Base-by-base conservation (phyloP, 2,329 filamentous ascomycete genomes). In the Didymella pinodella region DNA sequence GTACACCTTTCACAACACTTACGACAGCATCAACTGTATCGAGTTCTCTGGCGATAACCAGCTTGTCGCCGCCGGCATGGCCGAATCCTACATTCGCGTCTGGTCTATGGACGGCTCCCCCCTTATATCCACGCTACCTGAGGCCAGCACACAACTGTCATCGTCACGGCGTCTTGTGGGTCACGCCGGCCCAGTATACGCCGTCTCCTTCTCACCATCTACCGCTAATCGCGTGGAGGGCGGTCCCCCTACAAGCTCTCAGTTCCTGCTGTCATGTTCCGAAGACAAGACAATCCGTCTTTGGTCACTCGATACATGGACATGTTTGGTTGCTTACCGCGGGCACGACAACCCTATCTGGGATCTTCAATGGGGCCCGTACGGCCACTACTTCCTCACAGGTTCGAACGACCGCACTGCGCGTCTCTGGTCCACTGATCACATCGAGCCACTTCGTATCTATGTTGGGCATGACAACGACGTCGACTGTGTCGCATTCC, bases 1-100 rank as follows among this genome's bases (percentile, higher is more conserved):
- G 91, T 97, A 96, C 75, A 99, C 95, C 0, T 97, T 98, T 73
- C 95, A 99, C 81, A 99, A 99, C 77, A 96, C 92, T 0, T 89
- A 93, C 63, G 93, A 96, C 77, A 94, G 91, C 55, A 86, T 97
- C 59, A 93, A 92, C n/a, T 96, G 91, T 73, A 87, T 98, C 74
- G 94, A 98, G 71, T 97, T 99, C 73, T 97, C 94, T 0, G 91
- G 94, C 53, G 95, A 99, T 73, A 90, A 92, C 63, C 85, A 89
- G 65, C 85, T 98, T 28, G 91, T 95, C 36, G 95, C 95, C 25
- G 91, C 89, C 22, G 96, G 95, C 28, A 97, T 93, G 47, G 88
- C 90, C 54, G 93, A 98, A 73, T 98, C 94, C 0, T 98, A 97
- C 74, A 96, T 99, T 68, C 90, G 94, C 16, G 86, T 99, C 12